phyloP scores from a whole-genome alignment of 768 basidiomycete genomes.

The Tulasnella sp. region DNA sequence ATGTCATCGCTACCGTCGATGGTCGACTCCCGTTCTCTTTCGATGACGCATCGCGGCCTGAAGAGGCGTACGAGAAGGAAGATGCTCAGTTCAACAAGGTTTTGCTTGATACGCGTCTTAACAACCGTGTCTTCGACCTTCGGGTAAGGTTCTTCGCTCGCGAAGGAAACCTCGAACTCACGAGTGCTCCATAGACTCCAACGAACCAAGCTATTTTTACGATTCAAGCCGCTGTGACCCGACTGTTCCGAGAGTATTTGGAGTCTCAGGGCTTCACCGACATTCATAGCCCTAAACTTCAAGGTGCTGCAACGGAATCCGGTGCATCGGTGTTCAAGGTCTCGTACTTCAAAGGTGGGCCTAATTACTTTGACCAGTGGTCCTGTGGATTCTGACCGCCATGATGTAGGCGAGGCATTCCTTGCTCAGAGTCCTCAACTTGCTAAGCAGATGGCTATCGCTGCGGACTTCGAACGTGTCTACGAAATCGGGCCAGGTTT shows the following conservation, averaged over 20 bases:
- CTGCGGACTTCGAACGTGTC: slow-evolving; percentile 95
- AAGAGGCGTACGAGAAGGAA: slow-evolving; percentile 52
- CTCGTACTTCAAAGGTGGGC: slow-evolving; percentile 84
- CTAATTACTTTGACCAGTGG: background rate
- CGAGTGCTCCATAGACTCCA: slow-evolving; percentile 24
- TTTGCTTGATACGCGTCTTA: slow-evolving; percentile 83
- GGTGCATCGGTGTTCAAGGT: slow-evolving; percentile 98
- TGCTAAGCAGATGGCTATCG: slow-evolving; percentile 98
- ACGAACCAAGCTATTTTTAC: slow-evolving; percentile 95
- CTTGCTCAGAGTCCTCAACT: slow-evolving; percentile 96
- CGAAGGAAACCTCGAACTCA: background rate
- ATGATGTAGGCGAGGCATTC: slow-evolving; percentile 60
- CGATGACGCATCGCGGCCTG: slow-evolving; percentile 83
- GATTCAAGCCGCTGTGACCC: slow-evolving; percentile 78
- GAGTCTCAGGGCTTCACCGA: slow-evolving; percentile 69
- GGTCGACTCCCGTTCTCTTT: slow-evolving; percentile 74
- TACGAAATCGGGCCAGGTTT: slow-evolving; percentile 75
- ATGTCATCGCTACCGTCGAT: slow-evolving; percentile 76
- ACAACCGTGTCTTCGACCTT: slow-evolving; percentile 89
- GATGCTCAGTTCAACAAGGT: slow-evolving; percentile 63
- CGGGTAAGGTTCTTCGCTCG: slow-evolving; percentile 41
- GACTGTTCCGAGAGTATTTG: slow-evolving; percentile 77
- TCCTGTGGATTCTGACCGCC: background rate
- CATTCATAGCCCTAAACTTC: slow-evolving; percentile 95
- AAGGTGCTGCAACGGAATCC: slow-evolving; percentile 92